Conservation (phyloP, 805 yeast genomes). For the Nakazawaea molendinolei region DNA sequence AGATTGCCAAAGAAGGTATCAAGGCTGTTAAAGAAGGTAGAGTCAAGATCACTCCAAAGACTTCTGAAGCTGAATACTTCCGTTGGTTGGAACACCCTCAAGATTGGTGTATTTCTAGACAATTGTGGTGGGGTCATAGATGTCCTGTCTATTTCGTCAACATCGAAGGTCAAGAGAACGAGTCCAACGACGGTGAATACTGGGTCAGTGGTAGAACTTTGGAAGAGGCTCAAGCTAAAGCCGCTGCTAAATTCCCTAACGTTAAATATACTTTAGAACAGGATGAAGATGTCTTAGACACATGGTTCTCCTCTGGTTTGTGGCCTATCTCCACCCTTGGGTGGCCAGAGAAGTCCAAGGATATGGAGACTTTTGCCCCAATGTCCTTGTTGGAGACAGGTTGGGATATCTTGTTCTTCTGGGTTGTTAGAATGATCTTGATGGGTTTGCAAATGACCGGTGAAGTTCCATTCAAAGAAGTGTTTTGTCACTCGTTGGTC, state of each 20-base stretch:
- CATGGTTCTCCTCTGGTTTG: constrained; percentile 97
- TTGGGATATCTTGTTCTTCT: constrained; percentile 98
- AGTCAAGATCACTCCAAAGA: constrained; percentile 75
- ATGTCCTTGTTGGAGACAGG: constrained; percentile 96
- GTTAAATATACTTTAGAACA: constrained; percentile 73
- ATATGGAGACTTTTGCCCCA: constrained; percentile 76
- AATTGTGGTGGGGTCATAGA: constrained; percentile 93
- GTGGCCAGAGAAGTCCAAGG: constrained; percentile 80
- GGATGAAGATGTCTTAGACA: constrained; percentile 97
- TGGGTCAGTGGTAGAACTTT: constrained; percentile 88
- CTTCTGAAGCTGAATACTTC: constrained; percentile 89
- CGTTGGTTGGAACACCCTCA: constrained; percentile 94
- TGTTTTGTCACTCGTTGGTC: constrained; percentile 95
- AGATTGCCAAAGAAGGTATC: constrained; percentile 84
- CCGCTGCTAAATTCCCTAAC: constrained; percentile 64
- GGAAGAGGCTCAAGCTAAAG: constrained; percentile 83
- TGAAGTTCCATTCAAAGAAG: constrained; percentile 87
- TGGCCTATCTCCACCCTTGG: constrained; percentile 98
- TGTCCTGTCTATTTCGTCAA: constrained; percentile 90
- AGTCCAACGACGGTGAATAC: constrained; percentile 53
- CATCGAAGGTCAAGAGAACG: constrained; percentile 69
- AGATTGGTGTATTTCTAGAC: constrained; percentile 99
- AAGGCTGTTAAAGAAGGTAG: constrained; percentile 79
- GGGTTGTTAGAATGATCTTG: constrained; percentile 97
- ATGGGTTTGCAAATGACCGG: constrained; percentile 89